Conservation (phyloP, 208 protist species). For the Zelonia costaricensis region DNA sequence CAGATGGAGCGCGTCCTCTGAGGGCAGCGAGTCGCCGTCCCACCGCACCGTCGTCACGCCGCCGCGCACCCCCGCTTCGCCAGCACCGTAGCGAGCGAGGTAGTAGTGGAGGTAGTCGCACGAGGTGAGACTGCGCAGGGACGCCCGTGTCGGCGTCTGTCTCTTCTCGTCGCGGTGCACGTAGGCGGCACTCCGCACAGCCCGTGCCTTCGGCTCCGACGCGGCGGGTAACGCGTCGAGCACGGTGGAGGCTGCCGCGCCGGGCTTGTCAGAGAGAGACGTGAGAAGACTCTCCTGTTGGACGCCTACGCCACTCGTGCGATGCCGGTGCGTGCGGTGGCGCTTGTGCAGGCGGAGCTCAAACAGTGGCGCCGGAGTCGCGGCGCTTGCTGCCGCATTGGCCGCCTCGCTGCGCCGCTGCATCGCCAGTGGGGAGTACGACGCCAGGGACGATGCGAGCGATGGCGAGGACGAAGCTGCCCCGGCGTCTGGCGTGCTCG, state of each 20-base stretch:
- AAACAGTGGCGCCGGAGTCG: conserved; percentile 5
- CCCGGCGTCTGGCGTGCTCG: background rate
- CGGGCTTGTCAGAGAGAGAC: no score
- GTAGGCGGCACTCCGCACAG: no score
- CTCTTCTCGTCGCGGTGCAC: background rate
- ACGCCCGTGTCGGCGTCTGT: background rate
- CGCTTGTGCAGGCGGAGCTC: conserved; percentile 3
- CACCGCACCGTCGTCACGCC: background rate
- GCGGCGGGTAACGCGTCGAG: no score
- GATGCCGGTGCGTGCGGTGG: background rate
- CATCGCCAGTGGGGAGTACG: conserved; percentile 3
- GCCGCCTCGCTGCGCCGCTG: background rate
- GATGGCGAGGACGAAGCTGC: background rate
- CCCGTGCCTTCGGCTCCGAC: no score
- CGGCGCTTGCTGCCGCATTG: background rate
- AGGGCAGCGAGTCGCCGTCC: no score
- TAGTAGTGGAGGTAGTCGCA: conserved; percentile 21
- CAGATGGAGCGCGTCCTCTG: background rate
- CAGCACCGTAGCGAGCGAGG: conserved; percentile 15
- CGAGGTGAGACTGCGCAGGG: background rate
- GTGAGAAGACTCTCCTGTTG: background rate
- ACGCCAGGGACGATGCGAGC: conserved; percentile 7
- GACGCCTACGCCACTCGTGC: background rate
- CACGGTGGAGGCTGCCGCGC: no score
- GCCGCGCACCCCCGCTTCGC: background rate